Evolutionary conservation across 2,329 filamentous ascomycete genomes (phyloP).

Genomic region (Ophiostoma populinum): DNA sequence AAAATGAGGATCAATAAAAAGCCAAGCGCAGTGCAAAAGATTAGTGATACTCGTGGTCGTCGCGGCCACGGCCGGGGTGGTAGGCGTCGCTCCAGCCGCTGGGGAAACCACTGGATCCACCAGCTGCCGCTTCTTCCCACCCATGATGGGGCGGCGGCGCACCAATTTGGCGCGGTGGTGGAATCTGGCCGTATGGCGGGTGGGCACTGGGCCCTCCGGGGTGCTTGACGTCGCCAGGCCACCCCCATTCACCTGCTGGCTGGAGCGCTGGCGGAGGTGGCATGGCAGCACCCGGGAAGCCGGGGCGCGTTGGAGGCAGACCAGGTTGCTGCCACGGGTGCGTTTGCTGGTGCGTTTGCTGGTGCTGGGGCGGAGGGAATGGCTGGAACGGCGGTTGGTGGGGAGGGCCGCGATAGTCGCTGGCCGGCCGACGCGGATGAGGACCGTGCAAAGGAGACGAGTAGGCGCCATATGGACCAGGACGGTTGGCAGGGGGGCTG

Average conservation of each 20-base stretch:
- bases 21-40: no score
- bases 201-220: background rate
- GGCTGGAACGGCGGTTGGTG: background rate
- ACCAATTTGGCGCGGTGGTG: conserved; percentile 1
- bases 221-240: conserved; percentile 7
- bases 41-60: background rate
- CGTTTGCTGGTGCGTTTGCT: conserved; percentile 1
- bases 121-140: background rate
- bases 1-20: no score
- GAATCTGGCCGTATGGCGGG: background rate
- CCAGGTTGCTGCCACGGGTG: conserved; percentile 1
- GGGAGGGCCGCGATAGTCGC: conserved; percentile 1
- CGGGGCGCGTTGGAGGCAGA: background rate
- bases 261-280: background rate
- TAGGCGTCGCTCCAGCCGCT: conserved; percentile 6
- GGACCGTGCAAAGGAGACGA: no score
- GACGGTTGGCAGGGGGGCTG: background rate
- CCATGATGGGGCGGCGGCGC: background rate
- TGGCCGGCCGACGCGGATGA: background rate
- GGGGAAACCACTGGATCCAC: background rate
- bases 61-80: conserved; percentile 3
- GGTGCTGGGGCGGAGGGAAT: background rate
- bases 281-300: background rate
- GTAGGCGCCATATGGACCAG: background rate
- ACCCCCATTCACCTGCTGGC: conserved; percentile 4